Base-by-base conservation (phyloP, 345 rosid species). In the Syzygium aromaticum region DNA sequence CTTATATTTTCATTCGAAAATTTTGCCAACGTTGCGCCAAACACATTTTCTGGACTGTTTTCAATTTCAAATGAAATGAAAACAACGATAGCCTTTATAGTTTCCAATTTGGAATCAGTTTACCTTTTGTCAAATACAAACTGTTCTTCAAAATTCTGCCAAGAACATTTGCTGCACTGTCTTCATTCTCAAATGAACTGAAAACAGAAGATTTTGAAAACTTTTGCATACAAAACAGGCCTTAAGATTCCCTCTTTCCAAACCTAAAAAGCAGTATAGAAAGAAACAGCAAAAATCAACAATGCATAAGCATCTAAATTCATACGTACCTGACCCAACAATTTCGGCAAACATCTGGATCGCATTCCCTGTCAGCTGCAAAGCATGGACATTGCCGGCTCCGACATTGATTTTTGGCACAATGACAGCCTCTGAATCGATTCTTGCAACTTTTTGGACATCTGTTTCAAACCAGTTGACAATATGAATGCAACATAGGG, bases 361-460 rank as follows among this genome's bases (percentile, higher is more conserved):
- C 99, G 64, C 99, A 98, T 95, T 98, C 99, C 86, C 99, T 92
- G 90, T 96, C 99, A 67, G 99, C 99, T 86, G 99, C 99, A 93
- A 96, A 98, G 91, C 99, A 98, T 67, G 99, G 99, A 91, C 99
- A 98, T 87, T 98, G 99, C 73, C 99, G 99, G 90, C 99, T 98
- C 88, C 99, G 94, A 85, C 99, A 98, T 90, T 98, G 99, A 90
- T 99, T 98, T 94, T 98, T 98, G 64, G 99, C 99, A 87, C 99
- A 98, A 89, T 98, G 99, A 85, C 99, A 98, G 87, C 99, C 99
- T 94, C 99, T 95, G 90, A 98, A 98, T 84, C 99, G 95, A 91
- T 96, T 96, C 91, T 97, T 97, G 96, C 98, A 97, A 89, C 93
- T 96, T 89, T 97, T 97, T 49, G 97, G 99, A 90, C 99, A 98